A percentile compares a stretch with the other conserved stretches of the same genome.
Evolutionary conservation across 2,329 filamentous ascomycete genomes (phyloP).

Genomic region (Bipolaris zeicola): DNA sequence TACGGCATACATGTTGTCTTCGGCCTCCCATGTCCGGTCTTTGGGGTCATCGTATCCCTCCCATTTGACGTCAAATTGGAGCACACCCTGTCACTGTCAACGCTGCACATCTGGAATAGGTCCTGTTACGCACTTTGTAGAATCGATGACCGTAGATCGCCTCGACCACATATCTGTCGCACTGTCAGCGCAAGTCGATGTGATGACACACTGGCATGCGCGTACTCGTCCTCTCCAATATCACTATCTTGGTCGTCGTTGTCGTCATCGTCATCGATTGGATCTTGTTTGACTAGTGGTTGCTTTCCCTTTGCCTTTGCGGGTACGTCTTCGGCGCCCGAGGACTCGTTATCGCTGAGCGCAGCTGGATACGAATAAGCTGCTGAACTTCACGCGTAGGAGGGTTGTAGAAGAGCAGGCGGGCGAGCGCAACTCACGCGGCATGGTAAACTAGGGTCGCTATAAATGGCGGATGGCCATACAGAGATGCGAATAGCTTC

Average conservation of each 20-base stretch:
- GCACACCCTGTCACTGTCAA: conserved; percentile 26
- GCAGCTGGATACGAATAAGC: conserved; percentile 43
- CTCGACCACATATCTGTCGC: conserved; percentile 72
- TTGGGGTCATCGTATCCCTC: conserved; percentile 72
- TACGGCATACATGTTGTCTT: conserved; percentile 67
- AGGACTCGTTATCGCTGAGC: conserved; percentile 49
- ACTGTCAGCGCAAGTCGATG: conserved; percentile 27
- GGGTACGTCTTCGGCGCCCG: conserved; percentile 37
- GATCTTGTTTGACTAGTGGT: conserved; percentile 7
- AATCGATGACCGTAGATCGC: conserved; percentile 71
- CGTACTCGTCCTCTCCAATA: conserved; percentile 49
- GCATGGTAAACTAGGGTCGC: conserved; percentile 35
- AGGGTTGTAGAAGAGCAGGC: neutral
- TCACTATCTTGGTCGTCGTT: conserved; percentile 45
- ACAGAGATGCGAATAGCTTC: conserved; percentile 4
- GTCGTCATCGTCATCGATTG: conserved; percentile 38
- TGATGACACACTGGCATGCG: conserved; percentile 42
- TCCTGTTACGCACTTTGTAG: conserved; percentile 17
- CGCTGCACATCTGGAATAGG: conserved; percentile 33
- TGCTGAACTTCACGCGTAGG: conserved; percentile 4
- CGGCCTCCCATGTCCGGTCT: conserved; percentile 80
- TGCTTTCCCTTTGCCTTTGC: conserved; percentile 22
- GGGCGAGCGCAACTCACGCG: conserved; percentile 38
- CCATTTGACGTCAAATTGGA: conserved; percentile 77
- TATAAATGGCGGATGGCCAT: conserved; percentile 1